Evolutionary conservation across 495 filamentous ascomycete genomes (phyloP), one percentile per base, ranked within the genome.

Genomic region (Amorphotheca resinae): DNA sequence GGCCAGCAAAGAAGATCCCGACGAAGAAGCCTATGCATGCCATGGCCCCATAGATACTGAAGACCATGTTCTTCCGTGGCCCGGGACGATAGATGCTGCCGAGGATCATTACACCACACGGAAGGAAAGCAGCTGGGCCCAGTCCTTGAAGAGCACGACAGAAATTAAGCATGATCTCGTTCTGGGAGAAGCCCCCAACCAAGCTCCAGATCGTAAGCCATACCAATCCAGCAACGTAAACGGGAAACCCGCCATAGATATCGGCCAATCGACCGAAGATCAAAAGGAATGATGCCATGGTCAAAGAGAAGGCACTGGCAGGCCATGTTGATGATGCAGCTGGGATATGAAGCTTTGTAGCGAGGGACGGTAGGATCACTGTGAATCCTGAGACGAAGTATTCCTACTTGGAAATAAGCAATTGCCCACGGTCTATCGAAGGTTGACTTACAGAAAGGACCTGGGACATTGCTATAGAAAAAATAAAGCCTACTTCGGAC

Each of bases 311-410:
- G 17, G 85, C 79, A 38, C 69, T 80, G 2, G 87, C 77, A 0
- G 87, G 87, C 87, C 87, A 94, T 20, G 81, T 84, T 4, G 69
- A 67, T 0, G 77, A 72, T 1, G 67, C 62, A 9, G 66, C 53
- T 0, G 83, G 76, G 28, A 93, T 86, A 8, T 75, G 33, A 2
- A 93, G 67, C 16, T 77, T 69, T 12, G 59, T 52, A 20, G 74
- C 63, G 8, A 94, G 52, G 0, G 75, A 74, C 7, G 87, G 87
- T 1, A 88, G 61, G 39, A 94, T 68, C 48, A 93, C 75, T 51
- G 84, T 89, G 59, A 87, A 94, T 34, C 87, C 87, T 32, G 80
- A 85, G 26, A 89, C 78, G 55, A 86, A 87, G 60, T 84, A 94
- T 64, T 93, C 76, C 67, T 69, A 50, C 4, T 41, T 45, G 38